Base-by-base conservation (phyloP, 352 stramenopile genomes). In the Globisporangium mamillatum region DNA sequence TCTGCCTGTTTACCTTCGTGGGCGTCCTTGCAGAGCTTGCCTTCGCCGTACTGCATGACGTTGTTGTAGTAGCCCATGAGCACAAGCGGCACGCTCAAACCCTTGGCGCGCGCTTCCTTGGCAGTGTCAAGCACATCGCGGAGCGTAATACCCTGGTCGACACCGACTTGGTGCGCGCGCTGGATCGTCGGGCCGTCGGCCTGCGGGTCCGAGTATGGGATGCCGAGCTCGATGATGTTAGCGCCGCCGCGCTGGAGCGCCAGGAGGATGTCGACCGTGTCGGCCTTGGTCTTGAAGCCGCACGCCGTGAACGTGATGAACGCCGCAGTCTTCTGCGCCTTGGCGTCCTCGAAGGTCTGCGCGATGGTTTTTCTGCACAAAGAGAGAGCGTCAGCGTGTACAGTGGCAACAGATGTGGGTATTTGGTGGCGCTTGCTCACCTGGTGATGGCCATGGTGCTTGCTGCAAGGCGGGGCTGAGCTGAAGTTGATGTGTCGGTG, bases 21-120 rank as follows among this genome's bases (percentile, higher is more conserved):
- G 36, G 86, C 78, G 57, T 93, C 86, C 50, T 73, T 69, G 68
- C 86, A 94, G 53, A 99, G 89, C 66, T 94, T 93, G 50, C 97
- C 88, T 63, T 98, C 86, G 14, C 97, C 97, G 75, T 98, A 99
- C 75, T 98, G 94, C 64, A 98, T 75, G 68, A 99, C 98, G 63
- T 98, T 98, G 84, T 99, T 99, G 86, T 98, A 99, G 86, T 99
- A 95, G 53, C 97, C 97, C 98, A 99, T 99, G 56, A 99, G 91
- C 67, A 99, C 94, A 36, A 99, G 92, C 20, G 98, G 98, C 36
- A 96, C 88, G 12, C 79, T 95, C 12, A 99, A 84, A 16, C 98
- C 98, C 77, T 93, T 88, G 20, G 63, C 66, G 44, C 98, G 91
- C 29, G 94, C 93, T 67, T 94, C 81, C 63, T 89, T 93, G 34